A percentile compares a stretch with the other conserved stretches of the same genome.
These are phyloP conservation scores for Xanthoparmelia taractica DNA, from an alignment of 495 filamentous ascomycete species.

Conservation along the genomic window DNA sequence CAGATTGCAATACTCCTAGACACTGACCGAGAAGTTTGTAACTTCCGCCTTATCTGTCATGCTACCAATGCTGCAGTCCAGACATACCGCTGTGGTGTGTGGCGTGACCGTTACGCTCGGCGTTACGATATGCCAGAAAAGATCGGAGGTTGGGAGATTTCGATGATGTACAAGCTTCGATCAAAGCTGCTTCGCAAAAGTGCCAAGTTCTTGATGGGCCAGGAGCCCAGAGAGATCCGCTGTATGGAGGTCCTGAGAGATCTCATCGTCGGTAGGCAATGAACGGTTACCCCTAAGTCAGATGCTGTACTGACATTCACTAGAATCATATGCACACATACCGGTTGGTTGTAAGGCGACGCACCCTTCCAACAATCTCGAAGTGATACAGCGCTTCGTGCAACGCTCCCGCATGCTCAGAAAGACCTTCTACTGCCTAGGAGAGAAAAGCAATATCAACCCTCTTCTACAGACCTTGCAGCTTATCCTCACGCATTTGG, in stretches of 20 bases:
- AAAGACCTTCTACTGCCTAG: slow-evolving; percentile 3
- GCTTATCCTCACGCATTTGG: slow-evolving; percentile 18
- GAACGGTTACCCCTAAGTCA: neutral
- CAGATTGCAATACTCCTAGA: slow-evolving; percentile 33
- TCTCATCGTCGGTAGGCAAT: slow-evolving; percentile 23
- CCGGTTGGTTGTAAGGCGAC: neutral
- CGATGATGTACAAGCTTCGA: slow-evolving; percentile 26
- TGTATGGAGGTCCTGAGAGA: slow-evolving; percentile 24
- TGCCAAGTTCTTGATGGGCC: slow-evolving; percentile 6
- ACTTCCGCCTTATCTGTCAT: slow-evolving; percentile 30
- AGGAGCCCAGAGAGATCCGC: slow-evolving; percentile 11
- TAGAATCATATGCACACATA: slow-evolving; percentile 19
- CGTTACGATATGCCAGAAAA: slow-evolving; percentile 32
- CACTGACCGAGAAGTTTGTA: slow-evolving; percentile 30
- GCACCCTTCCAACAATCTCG: slow-evolving; percentile 19
- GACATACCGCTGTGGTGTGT: slow-evolving; percentile 26
- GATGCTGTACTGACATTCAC: neutral
- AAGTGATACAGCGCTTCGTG: slow-evolving; percentile 16
- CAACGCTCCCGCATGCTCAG: slow-evolving; percentile 18
- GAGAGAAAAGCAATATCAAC: neutral
- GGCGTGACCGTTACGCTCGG: slow-evolving; percentile 32
- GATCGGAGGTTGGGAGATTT: slow-evolving; percentile 26
- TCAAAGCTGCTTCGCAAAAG: slow-evolving; percentile 7
- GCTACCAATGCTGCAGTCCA: slow-evolving; percentile 21
- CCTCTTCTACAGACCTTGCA: slow-evolving; percentile 19